Evolutionary conservation across 106 monocot species (phyloP).

Genomic region (Dioscorea alata): DNA sequence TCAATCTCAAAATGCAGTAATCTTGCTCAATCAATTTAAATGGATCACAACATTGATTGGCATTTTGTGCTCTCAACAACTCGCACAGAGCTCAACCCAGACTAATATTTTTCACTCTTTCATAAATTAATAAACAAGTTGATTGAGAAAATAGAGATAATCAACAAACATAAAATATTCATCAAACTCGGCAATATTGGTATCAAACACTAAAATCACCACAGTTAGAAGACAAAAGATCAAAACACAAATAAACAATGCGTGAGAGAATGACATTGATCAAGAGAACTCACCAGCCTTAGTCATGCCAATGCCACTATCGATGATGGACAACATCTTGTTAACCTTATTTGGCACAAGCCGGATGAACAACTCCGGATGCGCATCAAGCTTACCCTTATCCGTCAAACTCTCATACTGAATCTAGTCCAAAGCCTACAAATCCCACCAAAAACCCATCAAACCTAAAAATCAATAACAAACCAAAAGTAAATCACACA

Average conservation of each 20-base stretch:
- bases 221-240: neutral
- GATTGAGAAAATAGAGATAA: neutral
- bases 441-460: neutral
- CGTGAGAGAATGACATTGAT: neutral
- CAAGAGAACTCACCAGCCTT: slow-evolving; percentile 1
- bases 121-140: neutral
- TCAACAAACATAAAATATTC: neutral
- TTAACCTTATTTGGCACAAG: slow-evolving; percentile 6
- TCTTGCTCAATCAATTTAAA: too few species aligned
- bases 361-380: neutral
- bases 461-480: neutral
- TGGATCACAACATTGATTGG: too few species aligned
- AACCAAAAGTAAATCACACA: neutral
- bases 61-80: too few species aligned
- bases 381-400: neutral
- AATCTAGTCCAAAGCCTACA: slow-evolving; percentile 5
- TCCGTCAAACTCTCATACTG: slow-evolving; percentile 1
- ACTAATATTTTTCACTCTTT: neutral
- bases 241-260: neutral
- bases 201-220: too few species aligned
- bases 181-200: too few species aligned
- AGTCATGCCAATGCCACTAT: slow-evolving; percentile 6
- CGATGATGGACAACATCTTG: slow-evolving; percentile 6
- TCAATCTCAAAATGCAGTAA: too few species aligned
- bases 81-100: too few species aligned